Percentiles rank a stretch among this genome's conserved stretches.
phyloP scores from a whole-genome alignment of 2,329 filamentous ascomycete genomes.

The Penicillium sp. region DNA sequence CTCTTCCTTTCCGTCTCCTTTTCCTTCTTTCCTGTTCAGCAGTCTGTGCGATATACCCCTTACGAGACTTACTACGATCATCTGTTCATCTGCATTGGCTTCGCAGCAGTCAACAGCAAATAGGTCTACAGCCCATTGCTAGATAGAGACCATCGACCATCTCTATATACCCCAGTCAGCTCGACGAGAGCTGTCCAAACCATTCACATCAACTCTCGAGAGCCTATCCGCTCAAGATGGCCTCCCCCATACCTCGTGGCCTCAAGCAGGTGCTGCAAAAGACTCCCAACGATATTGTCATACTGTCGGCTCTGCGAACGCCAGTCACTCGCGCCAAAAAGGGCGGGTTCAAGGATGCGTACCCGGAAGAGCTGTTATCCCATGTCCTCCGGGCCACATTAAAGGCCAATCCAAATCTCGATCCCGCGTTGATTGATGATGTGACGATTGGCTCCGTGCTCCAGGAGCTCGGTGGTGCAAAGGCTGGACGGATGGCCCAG shows the following conservation, averaged over 20 bases:
- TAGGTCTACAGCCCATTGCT: background rate
- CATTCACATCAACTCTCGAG: constrained; percentile 1
- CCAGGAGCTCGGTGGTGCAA: constrained; percentile 81
- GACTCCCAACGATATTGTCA: constrained; percentile 72
- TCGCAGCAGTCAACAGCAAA: too few species aligned
- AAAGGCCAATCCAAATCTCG: constrained; percentile 64
- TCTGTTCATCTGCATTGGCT: too few species aligned
- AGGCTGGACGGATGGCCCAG: constrained; percentile 85
- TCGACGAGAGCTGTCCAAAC: constrained; percentile 6
- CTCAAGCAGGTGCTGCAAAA: constrained; percentile 72
- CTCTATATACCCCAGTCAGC: background rate
- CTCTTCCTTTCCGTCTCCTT: too few species aligned
- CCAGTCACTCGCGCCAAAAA: constrained; percentile 78
- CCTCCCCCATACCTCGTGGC: constrained; percentile 53
- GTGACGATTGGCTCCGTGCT: constrained; percentile 83
- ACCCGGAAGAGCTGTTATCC: constrained; percentile 79
- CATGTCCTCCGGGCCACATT: constrained; percentile 61
- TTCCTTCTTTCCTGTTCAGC: background rate
- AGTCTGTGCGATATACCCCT: too few species aligned
- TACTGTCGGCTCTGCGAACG: constrained; percentile 85
- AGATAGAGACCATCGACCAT: background rate
- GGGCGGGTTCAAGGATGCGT: constrained; percentile 77
- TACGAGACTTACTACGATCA: too few species aligned
- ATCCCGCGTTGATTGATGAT: constrained; percentile 66
- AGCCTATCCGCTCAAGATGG: constrained; percentile 35